Conservation (phyloP, 1,139 yeast genomes). For the Yamadazyma pseudoaaseri region DNA sequence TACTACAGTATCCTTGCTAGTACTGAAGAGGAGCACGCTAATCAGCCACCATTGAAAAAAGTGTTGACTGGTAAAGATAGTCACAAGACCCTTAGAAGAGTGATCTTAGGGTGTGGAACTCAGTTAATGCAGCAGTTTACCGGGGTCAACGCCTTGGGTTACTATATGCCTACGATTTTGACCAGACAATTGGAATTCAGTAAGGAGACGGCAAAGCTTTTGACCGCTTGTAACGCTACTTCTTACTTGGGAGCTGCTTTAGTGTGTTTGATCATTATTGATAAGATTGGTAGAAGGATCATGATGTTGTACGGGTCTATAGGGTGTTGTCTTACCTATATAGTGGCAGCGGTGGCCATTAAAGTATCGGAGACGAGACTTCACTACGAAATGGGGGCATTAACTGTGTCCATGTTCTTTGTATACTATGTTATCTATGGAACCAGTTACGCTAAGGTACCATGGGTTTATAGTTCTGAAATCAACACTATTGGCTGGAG, state of each 20-base stretch:
- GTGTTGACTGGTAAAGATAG: slow-evolving; percentile 14
- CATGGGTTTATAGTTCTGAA: slow-evolving; percentile 55
- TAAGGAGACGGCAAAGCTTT: slow-evolving; percentile 31
- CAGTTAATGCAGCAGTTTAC: slow-evolving; percentile 41
- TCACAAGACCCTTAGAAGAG: slow-evolving; percentile 25
- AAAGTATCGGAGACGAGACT: slow-evolving; percentile 23
- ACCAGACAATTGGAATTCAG: slow-evolving; percentile 28
- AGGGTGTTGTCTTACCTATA: slow-evolving; percentile 40
- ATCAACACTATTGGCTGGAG: slow-evolving; percentile 52
- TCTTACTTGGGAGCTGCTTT: slow-evolving; percentile 56
- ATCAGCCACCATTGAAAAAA: slow-evolving; percentile 11
- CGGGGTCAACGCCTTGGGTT: slow-evolving; percentile 42
- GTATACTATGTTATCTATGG: slow-evolving; percentile 31
- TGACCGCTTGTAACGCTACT: slow-evolving; percentile 56
- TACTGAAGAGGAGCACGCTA: slow-evolving; percentile 15
- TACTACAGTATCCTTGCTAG: slow-evolving; percentile 15
- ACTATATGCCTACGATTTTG: slow-evolving; percentile 36
- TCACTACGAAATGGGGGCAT: slow-evolving; percentile 39
- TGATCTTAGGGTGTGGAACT: slow-evolving; percentile 36
- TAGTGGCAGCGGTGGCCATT: slow-evolving; percentile 39
- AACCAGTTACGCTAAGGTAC: slow-evolving; percentile 29
- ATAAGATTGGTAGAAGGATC: slow-evolving; percentile 60
- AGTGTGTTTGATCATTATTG: slow-evolving; percentile 56
- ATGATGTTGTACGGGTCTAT: slow-evolving; percentile 43
- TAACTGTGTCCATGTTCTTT: slow-evolving; percentile 47